Evolutionary conservation across 768 basidiomycete genomes (phyloP).

Genomic region (Leccinum longicurvipes): DNA sequence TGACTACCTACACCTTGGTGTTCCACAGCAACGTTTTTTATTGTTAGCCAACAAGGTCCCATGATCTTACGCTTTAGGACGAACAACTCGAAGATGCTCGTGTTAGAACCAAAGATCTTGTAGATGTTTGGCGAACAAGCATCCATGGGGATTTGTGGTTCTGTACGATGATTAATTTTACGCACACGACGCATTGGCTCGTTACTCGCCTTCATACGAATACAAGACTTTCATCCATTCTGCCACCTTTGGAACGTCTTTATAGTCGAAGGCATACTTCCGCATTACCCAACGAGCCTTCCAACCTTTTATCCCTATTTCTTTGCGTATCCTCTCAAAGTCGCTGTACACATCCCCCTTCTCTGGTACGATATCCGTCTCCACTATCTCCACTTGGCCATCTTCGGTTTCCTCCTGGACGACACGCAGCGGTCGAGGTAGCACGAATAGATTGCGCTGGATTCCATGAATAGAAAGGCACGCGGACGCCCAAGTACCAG

Average conservation of each 20-base stretch:
- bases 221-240: conserved; percentile 95
- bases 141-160: conserved; percentile 57
- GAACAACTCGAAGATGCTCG: conserved; percentile 88
- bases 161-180: conserved; percentile 11
- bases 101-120: conserved; percentile 87
- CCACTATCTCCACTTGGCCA: conserved; percentile 39
- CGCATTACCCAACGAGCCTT: conserved; percentile 82
- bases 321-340: conserved; percentile 74
- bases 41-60: conserved; percentile 96
- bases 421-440: conserved; percentile 69
- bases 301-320: conserved; percentile 72
- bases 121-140: conserved; percentile 81
- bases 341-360: conserved; percentile 74
- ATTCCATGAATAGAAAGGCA: conserved; percentile 84
- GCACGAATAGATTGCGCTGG: conserved; percentile 85
- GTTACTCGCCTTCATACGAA: conserved; percentile 70
- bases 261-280: conserved; percentile 83
- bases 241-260: conserved; percentile 75
- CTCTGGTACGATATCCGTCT: conserved; percentile 74
- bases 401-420: conserved; percentile 33
- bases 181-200: not conserved
- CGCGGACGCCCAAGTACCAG: conserved; percentile 69
- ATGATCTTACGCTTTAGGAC: conserved; percentile 96
- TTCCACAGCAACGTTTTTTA: conserved; percentile 73
- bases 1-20: conserved; percentile 65